Conservation (phyloP, 2,329 filamentous ascomycete species). For the Talaromyces marneffei region DNA sequence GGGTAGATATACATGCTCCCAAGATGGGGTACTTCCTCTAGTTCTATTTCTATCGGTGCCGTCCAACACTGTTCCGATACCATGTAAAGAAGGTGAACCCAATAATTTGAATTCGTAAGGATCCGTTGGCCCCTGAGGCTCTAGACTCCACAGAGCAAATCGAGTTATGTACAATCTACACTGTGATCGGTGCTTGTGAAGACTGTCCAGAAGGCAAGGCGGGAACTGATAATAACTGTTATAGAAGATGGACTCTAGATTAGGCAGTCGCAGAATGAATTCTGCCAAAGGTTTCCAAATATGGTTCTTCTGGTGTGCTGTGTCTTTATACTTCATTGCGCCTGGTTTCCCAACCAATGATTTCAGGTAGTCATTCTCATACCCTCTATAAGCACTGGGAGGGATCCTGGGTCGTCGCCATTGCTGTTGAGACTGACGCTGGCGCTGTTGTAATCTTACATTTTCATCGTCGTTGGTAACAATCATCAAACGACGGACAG, state of each 20-base stretch:
- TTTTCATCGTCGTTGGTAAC: neutral
- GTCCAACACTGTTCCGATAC: neutral
- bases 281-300: neutral
- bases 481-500: neutral
- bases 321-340: neutral
- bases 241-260: neutral
- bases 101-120: neutral
- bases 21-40: neutral
- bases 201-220: neutral
- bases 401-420: neutral
- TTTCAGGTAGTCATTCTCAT: neutral
- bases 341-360: neutral
- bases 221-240: neutral
- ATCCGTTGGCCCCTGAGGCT: neutral
- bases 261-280: neutral
- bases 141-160: neutral
- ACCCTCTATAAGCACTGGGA: neutral
- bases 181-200: neutral
- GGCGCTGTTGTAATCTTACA: no score
- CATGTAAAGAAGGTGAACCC: neutral
- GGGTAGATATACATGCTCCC: neutral
- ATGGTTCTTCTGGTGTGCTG: neutral
- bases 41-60: neutral
- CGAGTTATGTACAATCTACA: neutral
- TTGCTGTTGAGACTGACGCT: neutral